Percentiles rank a stretch among this genome's conserved stretches.
Evolutionary conservation across 2,329 filamentous ascomycete species (phyloP).

Genomic region (Ophiognomonia clavigignenti-juglandacearum): DNA sequence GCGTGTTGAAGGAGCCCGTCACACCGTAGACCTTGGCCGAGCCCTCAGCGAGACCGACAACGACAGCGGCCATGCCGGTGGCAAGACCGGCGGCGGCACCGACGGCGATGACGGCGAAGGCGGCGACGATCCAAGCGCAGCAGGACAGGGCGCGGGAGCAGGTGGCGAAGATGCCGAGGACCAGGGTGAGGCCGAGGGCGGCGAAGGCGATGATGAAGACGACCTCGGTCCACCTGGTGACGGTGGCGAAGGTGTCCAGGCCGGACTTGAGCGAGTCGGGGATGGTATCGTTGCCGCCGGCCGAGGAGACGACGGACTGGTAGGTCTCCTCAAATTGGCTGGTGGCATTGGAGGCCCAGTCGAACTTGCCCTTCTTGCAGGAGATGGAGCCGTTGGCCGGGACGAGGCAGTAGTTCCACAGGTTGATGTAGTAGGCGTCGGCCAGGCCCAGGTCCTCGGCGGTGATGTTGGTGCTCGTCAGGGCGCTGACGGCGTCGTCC

Average conservation of each 20-base stretch:
- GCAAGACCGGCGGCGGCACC: conserved; percentile 66
- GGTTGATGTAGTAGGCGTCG: conserved; percentile 73
- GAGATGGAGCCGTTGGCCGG: conserved; percentile 49
- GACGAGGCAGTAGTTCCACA: conserved; percentile 83
- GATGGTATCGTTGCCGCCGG: conserved; percentile 55
- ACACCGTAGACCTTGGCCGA: conserved; percentile 69
- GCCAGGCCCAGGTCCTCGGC: conserved; percentile 57
- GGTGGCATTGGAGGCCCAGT: conserved; percentile 73
- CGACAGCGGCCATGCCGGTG: conserved; percentile 66
- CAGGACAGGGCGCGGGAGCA: conserved; percentile 80
- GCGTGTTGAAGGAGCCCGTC: conserved; percentile 58
- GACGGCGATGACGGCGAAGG: conserved; percentile 49
- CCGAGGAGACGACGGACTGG: conserved; percentile 44
- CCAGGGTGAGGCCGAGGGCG: conserved; percentile 64
- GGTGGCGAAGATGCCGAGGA: conserved; percentile 76
- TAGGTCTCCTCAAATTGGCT: conserved; percentile 55
- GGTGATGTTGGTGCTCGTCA: conserved; percentile 43
- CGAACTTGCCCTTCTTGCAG: conserved; percentile 67
- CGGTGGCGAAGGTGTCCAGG: conserved; percentile 67
- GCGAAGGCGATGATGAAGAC: conserved; percentile 71
- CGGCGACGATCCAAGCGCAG: conserved; percentile 71
- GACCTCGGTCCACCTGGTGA: conserved; percentile 78
- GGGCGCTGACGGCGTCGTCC: background rate
- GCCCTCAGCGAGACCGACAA: conserved; percentile 64
- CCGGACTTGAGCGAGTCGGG: conserved; percentile 62